These are phyloP conservation scores for Blumeria graminis DNA, from an alignment of 2,329 filamentous ascomycete species.

Conservation along the genomic window DNA sequence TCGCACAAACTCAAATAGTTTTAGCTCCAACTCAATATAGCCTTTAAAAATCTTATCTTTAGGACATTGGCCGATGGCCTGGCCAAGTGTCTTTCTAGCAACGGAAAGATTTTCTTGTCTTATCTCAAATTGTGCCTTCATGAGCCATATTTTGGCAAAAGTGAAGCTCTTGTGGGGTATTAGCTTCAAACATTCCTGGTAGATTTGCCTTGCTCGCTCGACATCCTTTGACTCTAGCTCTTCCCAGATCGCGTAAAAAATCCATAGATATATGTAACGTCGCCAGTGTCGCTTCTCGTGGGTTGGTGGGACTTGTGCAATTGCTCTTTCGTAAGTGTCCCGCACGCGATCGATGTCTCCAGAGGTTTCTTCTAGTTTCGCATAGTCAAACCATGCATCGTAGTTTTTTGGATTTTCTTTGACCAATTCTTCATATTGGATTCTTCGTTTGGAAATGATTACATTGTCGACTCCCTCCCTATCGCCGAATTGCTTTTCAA, in stretches of 20 bases:
- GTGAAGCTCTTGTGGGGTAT: constrained; percentile 95
- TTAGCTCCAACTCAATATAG: constrained; percentile 80
- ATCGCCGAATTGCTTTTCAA: constrained; percentile 96
- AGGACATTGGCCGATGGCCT: constrained; percentile 78
- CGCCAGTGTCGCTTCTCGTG: constrained; percentile 96
- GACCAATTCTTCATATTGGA: constrained; percentile 83
- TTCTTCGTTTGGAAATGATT: constrained; percentile 75
- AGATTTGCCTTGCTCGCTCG: constrained; percentile 66
- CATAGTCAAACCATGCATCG: constrained; percentile 92
- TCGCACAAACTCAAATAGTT: constrained; percentile 78
- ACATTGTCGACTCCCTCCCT: constrained; percentile 85
- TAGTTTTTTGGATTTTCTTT: constrained; percentile 93
- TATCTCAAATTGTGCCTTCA: constrained; percentile 83
- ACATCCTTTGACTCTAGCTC: constrained; percentile 64
- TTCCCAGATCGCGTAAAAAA: constrained; percentile 92
- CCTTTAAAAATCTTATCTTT: constrained; percentile 90
- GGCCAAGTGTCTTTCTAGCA: constrained; percentile 72
- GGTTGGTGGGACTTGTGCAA: constrained; percentile 82
- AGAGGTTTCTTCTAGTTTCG: constrained; percentile 65
- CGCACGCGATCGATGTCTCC: constrained; percentile 64
- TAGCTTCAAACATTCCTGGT: constrained; percentile 63
- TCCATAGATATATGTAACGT: constrained; percentile 90
- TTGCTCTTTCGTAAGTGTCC: constrained; percentile 85
- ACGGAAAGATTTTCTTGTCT: constrained; percentile 59
- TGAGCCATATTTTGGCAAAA: constrained; percentile 87